A percentile compares a stretch with the other conserved stretches of the same genome.
Evolutionary conservation across 2,329 filamentous ascomycete species (phyloP).

Genomic region (Verticillium isaacii): DNA sequence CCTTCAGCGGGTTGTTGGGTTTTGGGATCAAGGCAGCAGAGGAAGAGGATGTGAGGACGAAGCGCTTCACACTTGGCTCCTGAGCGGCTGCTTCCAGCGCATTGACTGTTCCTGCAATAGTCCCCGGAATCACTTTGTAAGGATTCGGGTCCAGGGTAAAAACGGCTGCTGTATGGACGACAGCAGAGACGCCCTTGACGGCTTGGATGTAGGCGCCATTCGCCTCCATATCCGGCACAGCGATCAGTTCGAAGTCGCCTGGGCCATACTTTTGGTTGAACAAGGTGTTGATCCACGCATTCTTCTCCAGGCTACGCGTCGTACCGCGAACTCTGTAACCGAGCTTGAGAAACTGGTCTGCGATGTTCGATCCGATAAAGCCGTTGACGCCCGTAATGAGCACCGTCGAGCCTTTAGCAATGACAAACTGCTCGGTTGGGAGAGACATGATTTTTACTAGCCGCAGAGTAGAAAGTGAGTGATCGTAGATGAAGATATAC

Average conservation of each 20-base stretch:
- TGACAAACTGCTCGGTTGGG: not conserved
- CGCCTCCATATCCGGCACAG: constrained; percentile 26
- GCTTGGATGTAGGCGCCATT: constrained; percentile 19
- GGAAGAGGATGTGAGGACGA: constrained; percentile 34
- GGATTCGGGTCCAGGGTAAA: constrained; percentile 25
- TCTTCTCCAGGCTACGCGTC: constrained; percentile 27
- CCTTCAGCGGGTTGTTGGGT: constrained; percentile 12
- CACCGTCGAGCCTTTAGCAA: constrained; percentile 24
- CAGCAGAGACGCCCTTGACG: constrained; percentile 20
- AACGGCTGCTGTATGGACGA: constrained; percentile 33
- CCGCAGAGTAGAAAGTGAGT: not conserved
- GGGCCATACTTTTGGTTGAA: constrained; percentile 26
- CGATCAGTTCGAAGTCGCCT: constrained; percentile 26
- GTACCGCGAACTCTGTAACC: constrained; percentile 42
- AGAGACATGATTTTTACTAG: not conserved
- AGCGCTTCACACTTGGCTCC: constrained; percentile 28
- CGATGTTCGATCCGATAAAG: constrained; percentile 33
- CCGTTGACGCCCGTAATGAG: constrained; percentile 38
- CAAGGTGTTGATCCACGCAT: constrained; percentile 21
- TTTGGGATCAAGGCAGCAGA: constrained; percentile 13
- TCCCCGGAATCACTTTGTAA: constrained; percentile 29
- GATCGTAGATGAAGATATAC: not conserved
- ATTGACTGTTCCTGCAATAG: constrained; percentile 19
- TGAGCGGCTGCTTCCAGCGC: constrained; percentile 28
- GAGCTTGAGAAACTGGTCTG: constrained; percentile 27